These are phyloP conservation scores for Zangia roseola DNA, from an alignment of 768 basidiomycete genomes.

Conservation along the genomic window DNA sequence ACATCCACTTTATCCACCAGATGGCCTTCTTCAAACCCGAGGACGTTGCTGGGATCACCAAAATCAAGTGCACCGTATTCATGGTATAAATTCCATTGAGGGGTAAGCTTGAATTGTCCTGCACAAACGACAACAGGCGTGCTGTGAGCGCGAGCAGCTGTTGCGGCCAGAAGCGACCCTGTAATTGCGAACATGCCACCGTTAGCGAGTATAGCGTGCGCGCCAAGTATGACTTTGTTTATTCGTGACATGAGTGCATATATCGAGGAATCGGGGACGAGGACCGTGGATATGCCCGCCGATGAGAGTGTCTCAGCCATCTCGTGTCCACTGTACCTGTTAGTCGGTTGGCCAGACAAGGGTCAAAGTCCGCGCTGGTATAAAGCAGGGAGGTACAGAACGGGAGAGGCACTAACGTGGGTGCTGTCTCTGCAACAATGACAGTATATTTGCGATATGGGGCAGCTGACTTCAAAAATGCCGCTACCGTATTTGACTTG, in stretches of 20 bases:
- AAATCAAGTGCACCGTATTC: slow-evolving; percentile 84
- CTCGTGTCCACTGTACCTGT: slow-evolving; percentile 79
- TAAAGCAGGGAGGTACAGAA: not conserved
- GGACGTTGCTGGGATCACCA: slow-evolving; percentile 64
- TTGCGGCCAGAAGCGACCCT: slow-evolving; percentile 81
- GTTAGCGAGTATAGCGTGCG: slow-evolving; percentile 95
- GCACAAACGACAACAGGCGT: slow-evolving; percentile 93
- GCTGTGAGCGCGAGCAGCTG: slow-evolving; percentile 85
- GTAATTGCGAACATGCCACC: slow-evolving; percentile 92
- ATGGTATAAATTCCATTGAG: slow-evolving; percentile 85
- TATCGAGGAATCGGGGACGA: slow-evolving; percentile 94
- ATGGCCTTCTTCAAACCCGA: slow-evolving; percentile 73
- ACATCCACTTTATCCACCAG: slow-evolving; percentile 88
- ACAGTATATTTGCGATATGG: slow-evolving; percentile 92
- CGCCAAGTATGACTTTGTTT: slow-evolving; percentile 93
- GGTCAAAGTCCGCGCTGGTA: slow-evolving; percentile 4
- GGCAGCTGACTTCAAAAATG: slow-evolving; percentile 89
- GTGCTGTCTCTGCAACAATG: slow-evolving; percentile 93
- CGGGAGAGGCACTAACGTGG: slow-evolving; percentile 59
- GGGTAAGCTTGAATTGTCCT: slow-evolving; percentile 96
- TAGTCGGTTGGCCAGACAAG: slow-evolving; percentile 36
- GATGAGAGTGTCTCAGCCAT: slow-evolving; percentile 82
- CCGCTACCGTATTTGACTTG: slow-evolving; percentile 91
- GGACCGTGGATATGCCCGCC: slow-evolving; percentile 86
- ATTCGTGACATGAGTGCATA: slow-evolving; percentile 96